Percentiles rank a stretch among this genome's conserved stretches.
phyloP scores from a whole-genome alignment of 2,329 filamentous ascomycete genomes.

The Hymenotorrendiella dingleyae region DNA sequence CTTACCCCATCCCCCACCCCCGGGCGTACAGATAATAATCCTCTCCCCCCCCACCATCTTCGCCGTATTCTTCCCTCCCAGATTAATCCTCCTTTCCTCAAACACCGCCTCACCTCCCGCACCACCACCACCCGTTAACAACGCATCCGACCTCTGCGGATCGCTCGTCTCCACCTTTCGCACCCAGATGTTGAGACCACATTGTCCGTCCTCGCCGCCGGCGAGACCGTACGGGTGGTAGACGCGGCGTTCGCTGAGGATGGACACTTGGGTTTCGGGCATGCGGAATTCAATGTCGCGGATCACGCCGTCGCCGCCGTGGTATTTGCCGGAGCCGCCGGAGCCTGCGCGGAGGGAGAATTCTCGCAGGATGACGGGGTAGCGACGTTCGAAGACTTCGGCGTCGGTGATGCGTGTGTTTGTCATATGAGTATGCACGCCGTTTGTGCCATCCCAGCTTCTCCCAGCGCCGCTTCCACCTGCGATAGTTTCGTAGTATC shows the following conservation, averaged over 20 bases:
- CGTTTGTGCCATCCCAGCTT: slow-evolving; percentile 61
- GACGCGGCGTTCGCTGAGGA: slow-evolving; percentile 71
- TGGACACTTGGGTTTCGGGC: slow-evolving; percentile 65
- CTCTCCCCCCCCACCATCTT: slow-evolving; percentile 20
- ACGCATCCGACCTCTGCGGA: slow-evolving; percentile 4
- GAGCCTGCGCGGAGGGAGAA: slow-evolving; percentile 60
- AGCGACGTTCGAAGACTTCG: slow-evolving; percentile 72
- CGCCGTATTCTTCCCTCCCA: slow-evolving; percentile 23
- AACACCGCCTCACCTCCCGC: not conserved
- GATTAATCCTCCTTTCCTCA: slow-evolving; percentile 33
- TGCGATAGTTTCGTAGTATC: slow-evolving; percentile 82
- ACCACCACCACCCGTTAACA: slow-evolving; percentile 1
- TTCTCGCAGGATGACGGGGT: slow-evolving; percentile 66
- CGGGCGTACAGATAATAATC: slow-evolving; percentile 20
- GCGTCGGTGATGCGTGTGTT: slow-evolving; percentile 80
- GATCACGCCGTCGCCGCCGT: slow-evolving; percentile 71
- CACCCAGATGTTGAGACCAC: slow-evolving; percentile 80
- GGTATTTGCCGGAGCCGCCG: slow-evolving; percentile 59
- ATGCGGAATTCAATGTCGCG: slow-evolving; percentile 78
- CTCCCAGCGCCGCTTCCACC: slow-evolving; percentile 71
- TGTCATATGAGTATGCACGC: slow-evolving; percentile 69
- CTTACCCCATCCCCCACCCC: slow-evolving; percentile 22
- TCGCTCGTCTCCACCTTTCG: slow-evolving; percentile 7
- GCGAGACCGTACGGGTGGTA: slow-evolving; percentile 76
- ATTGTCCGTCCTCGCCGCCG: slow-evolving; percentile 72